These are phyloP conservation scores for Talaromyces sp. DNA, from an alignment of 2,329 filamentous ascomycete genomes.

Conservation along the genomic window DNA sequence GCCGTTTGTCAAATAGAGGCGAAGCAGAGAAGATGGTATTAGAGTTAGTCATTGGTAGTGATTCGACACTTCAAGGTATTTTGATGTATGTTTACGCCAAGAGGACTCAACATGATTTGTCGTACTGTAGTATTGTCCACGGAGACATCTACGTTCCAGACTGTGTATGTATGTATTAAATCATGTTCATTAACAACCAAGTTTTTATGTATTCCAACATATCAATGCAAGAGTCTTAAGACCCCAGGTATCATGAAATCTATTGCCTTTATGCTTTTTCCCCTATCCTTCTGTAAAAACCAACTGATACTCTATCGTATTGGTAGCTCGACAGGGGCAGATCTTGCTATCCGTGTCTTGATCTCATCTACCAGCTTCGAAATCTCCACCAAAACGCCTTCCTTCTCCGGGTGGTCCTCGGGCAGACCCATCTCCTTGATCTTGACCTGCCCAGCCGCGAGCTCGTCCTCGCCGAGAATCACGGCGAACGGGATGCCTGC, in stretches of 20 bases:
- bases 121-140: not conserved
- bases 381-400: slow-evolving; percentile 70
- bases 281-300: not conserved
- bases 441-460: slow-evolving; percentile 75
- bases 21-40: slow-evolving; percentile 2
- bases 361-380: slow-evolving; percentile 15
- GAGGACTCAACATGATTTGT: not conserved
- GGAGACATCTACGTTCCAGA: too few species aligned
- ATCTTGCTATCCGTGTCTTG: slow-evolving; percentile 12
- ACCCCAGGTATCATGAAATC: not conserved
- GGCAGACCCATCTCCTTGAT: slow-evolving; percentile 79
- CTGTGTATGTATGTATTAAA: not conserved
- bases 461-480: slow-evolving; percentile 86
- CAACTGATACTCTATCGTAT: not conserved
- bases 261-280: not conserved
- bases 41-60: not conserved
- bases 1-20: slow-evolving; percentile 7
- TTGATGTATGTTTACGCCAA: not conserved
- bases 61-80: not conserved
- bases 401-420: slow-evolving; percentile 84
- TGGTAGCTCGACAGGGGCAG: not conserved
- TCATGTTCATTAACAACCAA: not conserved
- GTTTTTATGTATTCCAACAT: not conserved
- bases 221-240: not conserved
- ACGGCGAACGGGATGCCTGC: slow-evolving; percentile 78